Percentiles rank a stretch among this genome's conserved stretches.
Evolutionary conservation across 2,329 filamentous ascomycete genomes (phyloP).

Genomic region (Geosmithia flava): DNA sequence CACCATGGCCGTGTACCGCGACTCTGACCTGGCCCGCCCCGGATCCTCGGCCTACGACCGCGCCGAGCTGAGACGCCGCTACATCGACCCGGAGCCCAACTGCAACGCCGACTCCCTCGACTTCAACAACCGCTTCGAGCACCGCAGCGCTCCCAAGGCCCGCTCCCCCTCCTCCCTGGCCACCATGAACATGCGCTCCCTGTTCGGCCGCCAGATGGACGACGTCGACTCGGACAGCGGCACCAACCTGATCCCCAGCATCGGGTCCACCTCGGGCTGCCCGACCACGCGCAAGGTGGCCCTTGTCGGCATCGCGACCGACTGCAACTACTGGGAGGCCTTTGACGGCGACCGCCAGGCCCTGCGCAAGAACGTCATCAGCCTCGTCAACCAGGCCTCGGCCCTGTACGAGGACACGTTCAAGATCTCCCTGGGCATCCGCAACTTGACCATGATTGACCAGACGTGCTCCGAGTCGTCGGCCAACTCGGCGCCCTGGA

Average conservation of each 20-base stretch:
- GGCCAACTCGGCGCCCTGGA: conserved; percentile 65
- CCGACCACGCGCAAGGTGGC: conserved; percentile 85
- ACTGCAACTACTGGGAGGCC: conserved; percentile 71
- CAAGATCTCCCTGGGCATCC: conserved; percentile 85
- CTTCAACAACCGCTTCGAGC: conserved; percentile 62
- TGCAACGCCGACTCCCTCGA: conserved; percentile 66
- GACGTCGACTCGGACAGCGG: conserved; percentile 55
- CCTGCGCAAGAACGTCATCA: conserved; percentile 64
- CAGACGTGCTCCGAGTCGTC: conserved; percentile 60
- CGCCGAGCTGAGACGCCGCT: conserved; percentile 33
- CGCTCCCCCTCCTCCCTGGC: neutral
- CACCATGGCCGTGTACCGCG: conserved; percentile 82
- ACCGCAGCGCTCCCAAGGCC: conserved; percentile 36
- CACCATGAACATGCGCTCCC: conserved; percentile 18
- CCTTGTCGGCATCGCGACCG: conserved; percentile 80
- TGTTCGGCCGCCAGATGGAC: conserved; percentile 68
- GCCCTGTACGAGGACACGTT: conserved; percentile 81
- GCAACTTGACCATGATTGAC: conserved; percentile 71
- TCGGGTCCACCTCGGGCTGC: conserved; percentile 76
- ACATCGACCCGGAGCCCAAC: conserved; percentile 23
- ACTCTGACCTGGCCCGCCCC: conserved; percentile 61
- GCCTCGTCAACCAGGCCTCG: conserved; percentile 75
- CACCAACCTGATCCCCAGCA: conserved; percentile 64
- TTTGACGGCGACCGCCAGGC: conserved; percentile 53
- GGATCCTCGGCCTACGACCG: conserved; percentile 1